A percentile compares a stretch with the other conserved stretches of the same genome.
Conservation (phyloP, 164 flowering plant species). For the Annona cherimola region DNA sequence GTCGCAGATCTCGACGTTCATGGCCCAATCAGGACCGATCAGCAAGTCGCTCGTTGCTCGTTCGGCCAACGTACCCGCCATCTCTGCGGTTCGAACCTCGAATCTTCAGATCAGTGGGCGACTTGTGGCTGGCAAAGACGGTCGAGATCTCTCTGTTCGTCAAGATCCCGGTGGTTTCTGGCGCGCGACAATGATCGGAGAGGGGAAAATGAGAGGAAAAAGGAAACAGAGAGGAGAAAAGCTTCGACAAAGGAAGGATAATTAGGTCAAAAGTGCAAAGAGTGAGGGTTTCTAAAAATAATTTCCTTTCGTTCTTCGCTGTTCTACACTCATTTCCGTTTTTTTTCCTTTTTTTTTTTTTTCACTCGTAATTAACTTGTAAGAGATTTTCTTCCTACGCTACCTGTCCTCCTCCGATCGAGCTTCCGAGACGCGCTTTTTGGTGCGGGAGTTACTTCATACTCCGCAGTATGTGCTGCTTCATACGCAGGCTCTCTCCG, state of each 20-base stretch:
- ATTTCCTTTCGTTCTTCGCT: background rate
- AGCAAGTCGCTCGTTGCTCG: constrained; percentile 90
- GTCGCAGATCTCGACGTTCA: constrained; percentile 97
- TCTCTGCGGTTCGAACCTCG: constrained; percentile 8
- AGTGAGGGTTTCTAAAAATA: background rate
- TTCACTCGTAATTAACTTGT: background rate
- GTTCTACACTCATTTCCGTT: background rate
- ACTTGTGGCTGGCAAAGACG: background rate
- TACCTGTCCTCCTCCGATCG: background rate
- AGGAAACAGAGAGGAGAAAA: background rate
- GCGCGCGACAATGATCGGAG: background rate
- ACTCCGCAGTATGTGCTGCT: background rate
- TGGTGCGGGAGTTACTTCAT: background rate
- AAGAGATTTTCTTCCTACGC: background rate
- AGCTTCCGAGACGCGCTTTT: background rate
- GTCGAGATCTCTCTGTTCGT: background rate
- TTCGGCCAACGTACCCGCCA: constrained; percentile 86
- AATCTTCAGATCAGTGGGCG: background rate
- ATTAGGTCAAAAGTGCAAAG: background rate
- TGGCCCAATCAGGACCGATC: constrained; percentile 98
- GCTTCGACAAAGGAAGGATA: background rate
- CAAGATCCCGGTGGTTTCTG: background rate
- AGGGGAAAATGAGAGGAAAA: background rate
- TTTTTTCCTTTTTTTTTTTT: background rate
- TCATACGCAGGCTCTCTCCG: background rate